Base-by-base conservation (phyloP, 192 early-diverging fungal species). In the Coemansia sp. region DNA sequence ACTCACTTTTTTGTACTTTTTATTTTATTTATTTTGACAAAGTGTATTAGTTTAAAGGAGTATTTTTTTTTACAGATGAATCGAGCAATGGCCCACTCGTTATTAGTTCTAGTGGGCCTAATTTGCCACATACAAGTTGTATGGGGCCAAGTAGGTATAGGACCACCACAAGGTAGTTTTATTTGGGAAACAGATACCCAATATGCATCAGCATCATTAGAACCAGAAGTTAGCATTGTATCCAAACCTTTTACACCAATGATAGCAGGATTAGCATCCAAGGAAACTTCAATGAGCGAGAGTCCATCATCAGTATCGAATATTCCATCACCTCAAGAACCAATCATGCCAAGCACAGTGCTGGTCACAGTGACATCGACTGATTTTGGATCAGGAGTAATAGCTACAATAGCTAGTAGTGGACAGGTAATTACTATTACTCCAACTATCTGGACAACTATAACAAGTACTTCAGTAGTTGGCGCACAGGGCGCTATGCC, bases 201-300 rank as follows among this genome's bases (percentile, higher is more conserved):
- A 53, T 53, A 30, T 5, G 52, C 52, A 10, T 30, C 52, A 3
- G 23, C 52, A 3, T 53, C 52, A 53, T 5, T 23, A 13, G 52
- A 32, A 4, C 26, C 52, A 11, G 30, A 26, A 26, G n/a, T n/a
- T 30, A 32, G 52, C 23, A 3, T 28, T 10, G 23, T 7, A 53
- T 30, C 52, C 52, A 53, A 6, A 28, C 26, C 26, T 13, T 9
- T 23, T 21, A 19, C 10, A 6, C 47, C 47, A 19, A 49, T 53
- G 52, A 30, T 53, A 30, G 7, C 52, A 26, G 52, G 52, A 14
- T 5, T 53, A 14, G 52, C 52, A 5, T 53, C 52, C 26, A 53
- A 53, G 52, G 52, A 53, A 53, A 53, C 52, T 13, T 53, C 52
- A 53, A 53, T 30, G 26, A 53, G 52, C 28, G 52, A 53, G 23